Evolutionary conservation across 2,329 filamentous ascomycete genomes (phyloP), one percentile per base, ranked within the genome.

Genomic region (Penicillium sp.): DNA sequence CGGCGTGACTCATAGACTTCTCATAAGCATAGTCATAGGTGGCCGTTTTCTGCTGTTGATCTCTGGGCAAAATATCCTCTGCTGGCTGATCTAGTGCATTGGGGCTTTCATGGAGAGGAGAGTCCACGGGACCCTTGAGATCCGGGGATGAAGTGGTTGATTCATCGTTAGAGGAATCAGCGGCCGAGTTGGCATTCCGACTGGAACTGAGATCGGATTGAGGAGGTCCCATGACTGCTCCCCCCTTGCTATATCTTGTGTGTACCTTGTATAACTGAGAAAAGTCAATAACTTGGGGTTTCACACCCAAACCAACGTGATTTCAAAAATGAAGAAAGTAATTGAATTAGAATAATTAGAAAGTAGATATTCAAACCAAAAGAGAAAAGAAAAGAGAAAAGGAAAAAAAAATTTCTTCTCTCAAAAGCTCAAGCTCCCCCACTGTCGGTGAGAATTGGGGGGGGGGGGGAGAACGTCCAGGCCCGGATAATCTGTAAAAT

Each of bases 21-120:
- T 99, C 94, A 53, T 91, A 90, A 52, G 93, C 89, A 69, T 93
- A 91, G 75, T 97, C 93, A 77, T 96, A 97, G 72, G 92, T 96
- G 21, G 93, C 90, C 9, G 92, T 96, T 72, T 88, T 88, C 57
- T 81, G 78, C 70, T 85, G 82, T 41, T 68, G 70, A 59, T 78
- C 77, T 62, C 76, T 69, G 39, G 75, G 69, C 23, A 77, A 68
- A 35, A 77, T 68, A 27, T 69, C 67, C 15, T 61, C 48, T 6
- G 60, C n/a, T 38, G 9, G 47, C 49, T 47, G 55, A 29, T 59
- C 52, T 29, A 59, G 42, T 27, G 54, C 50, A n/a, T 58, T 43
- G 25, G 55, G 19, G n/a, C 53, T 57, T 49, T 58, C 59, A 23
- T 59, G 54, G 45, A 42, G 19, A 8, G 55, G 54, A 23, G 64